These are phyloP conservation scores for Quercus robur DNA, from an alignment of 306 rosid genomes.

Conservation along the genomic window DNA sequence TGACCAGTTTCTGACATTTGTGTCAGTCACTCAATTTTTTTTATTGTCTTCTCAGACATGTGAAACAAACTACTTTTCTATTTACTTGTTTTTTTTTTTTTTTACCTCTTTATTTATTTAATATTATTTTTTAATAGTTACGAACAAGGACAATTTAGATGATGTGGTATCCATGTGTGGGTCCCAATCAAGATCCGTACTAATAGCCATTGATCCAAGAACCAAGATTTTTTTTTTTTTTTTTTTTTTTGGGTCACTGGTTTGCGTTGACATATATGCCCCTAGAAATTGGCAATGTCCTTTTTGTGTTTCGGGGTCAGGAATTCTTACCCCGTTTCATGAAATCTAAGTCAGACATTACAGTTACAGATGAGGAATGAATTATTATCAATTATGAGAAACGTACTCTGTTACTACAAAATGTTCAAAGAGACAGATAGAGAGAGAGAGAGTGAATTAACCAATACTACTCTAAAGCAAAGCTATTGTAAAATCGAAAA, in stretches of 20 bases:
- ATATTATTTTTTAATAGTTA: background rate
- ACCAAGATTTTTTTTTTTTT: background rate
- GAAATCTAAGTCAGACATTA: no score
- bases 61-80: slow-evolving; percentile 18
- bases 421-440: no score
- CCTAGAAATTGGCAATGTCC: background rate
- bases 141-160: slow-evolving; percentile 17
- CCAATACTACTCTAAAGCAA: no score
- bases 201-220: slow-evolving; percentile 32
- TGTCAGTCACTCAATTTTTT: slow-evolving; percentile 21
- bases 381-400: no score
- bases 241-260: background rate
- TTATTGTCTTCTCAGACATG: slow-evolving; percentile 36
- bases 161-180: slow-evolving; percentile 17
- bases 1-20: slow-evolving; percentile 25
- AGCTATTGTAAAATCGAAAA: no score
- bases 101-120: background rate
- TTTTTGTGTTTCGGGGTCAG: background rate
- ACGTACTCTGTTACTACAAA: no score
- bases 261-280: slow-evolving; percentile 23
- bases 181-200: slow-evolving; percentile 22
- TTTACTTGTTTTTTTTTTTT: background rate
- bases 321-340: background rate
- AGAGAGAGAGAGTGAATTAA: no score
- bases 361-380: no score